These are phyloP conservation scores for Tylopilus orsonianus DNA, from an alignment of 1,284 basidiomycete species.

Conservation along the genomic window DNA sequence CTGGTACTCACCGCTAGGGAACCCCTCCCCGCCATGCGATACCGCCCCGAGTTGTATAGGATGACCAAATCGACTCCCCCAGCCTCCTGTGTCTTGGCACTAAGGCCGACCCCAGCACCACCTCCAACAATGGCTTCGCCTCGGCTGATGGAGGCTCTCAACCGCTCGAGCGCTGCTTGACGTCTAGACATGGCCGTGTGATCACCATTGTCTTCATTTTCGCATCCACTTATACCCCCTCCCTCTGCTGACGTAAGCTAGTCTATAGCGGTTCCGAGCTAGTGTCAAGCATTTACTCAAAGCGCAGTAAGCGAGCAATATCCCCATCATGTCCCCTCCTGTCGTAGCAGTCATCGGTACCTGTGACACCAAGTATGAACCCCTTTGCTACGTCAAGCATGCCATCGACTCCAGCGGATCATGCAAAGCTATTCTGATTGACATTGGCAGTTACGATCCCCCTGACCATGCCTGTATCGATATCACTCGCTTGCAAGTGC, in stretches of 20 bases:
- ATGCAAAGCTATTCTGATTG: slow-evolving; percentile 28
- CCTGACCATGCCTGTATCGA: slow-evolving; percentile 18
- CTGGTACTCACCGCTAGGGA: slow-evolving; percentile 26
- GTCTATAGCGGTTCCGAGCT: background rate
- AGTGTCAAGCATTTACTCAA: too few species aligned
- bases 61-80: slow-evolving; percentile 30
- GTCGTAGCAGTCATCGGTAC: slow-evolving; percentile 29
- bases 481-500: slow-evolving; percentile 22
- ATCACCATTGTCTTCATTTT: background rate
- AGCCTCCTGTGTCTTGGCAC: slow-evolving; percentile 31
- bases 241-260: slow-evolving; percentile 19
- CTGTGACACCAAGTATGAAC: slow-evolving; percentile 30
- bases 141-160: slow-evolving; percentile 16
- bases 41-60: slow-evolving; percentile 34
- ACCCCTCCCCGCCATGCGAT: slow-evolving; percentile 32
- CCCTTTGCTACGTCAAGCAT: slow-evolving; percentile 24
- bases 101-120: slow-evolving; percentile 32
- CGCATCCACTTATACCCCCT: background rate
- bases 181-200: slow-evolving; percentile 22
- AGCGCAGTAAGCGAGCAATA: too few species aligned
- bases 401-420: slow-evolving; percentile 7
- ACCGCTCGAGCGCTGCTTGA: slow-evolving; percentile 13
- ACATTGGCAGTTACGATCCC: slow-evolving; percentile 21
- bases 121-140: slow-evolving; percentile 29
- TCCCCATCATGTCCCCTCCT: slow-evolving; percentile 15